Evolutionary conservation across 2,329 filamentous ascomycete genomes (phyloP).

Genomic region (Aspergillus calidoustus): DNA sequence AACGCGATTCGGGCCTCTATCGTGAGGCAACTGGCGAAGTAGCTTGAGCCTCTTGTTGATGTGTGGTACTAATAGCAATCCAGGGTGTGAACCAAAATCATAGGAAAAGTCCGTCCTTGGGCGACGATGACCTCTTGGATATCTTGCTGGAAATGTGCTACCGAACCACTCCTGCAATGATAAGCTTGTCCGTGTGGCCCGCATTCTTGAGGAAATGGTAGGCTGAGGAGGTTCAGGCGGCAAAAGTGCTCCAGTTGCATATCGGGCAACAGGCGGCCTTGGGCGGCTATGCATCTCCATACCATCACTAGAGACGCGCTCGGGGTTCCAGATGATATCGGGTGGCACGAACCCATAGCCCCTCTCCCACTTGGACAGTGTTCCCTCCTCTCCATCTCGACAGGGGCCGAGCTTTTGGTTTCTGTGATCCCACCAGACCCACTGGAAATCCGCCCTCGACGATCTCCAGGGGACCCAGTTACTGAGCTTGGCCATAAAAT

Average conservation of each 20-base stretch:
- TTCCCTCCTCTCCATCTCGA: conserved; percentile 23
- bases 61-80: neutral
- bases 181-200: neutral
- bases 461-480: conserved; percentile 41
- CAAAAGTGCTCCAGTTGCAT: conserved; percentile 18
- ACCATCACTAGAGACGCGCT: conserved; percentile 14
- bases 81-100: neutral
- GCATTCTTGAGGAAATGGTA: neutral
- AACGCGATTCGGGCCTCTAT: neutral
- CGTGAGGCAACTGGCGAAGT: neutral
- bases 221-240: neutral
- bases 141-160: neutral
- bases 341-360: conserved; percentile 32
- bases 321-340: conserved; percentile 34
- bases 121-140: neutral
- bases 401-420: conserved; percentile 31
- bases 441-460: conserved; percentile 40
- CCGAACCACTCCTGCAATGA: neutral
- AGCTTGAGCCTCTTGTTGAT: neutral
- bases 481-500: conserved; percentile 26
- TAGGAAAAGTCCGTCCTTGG: neutral
- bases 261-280: neutral
- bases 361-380: conserved; percentile 33
- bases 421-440: conserved; percentile 49
- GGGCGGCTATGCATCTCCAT: conserved; percentile 3